phyloP scores from a whole-genome alignment of 306 rosid species.

The Vigna unguiculata region DNA sequence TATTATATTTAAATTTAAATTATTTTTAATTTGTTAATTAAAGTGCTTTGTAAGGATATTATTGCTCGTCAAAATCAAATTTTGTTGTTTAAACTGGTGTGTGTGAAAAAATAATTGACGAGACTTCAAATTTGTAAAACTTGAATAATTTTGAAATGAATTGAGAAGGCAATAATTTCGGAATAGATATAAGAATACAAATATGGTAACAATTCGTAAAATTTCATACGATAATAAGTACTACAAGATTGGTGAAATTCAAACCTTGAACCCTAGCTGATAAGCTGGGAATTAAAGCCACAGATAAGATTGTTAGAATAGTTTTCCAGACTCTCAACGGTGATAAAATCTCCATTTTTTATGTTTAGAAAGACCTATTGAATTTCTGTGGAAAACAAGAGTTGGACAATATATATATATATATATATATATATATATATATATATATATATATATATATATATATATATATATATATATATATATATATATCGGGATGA shows the following conservation, averaged over 20 bases:
- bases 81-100: too few species aligned
- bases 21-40: too few species aligned
- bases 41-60: too few species aligned
- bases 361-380: background rate
- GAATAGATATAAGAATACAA: background rate
- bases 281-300: background rate
- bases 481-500: too few species aligned
- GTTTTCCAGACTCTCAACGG: background rate
- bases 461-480: too few species aligned
- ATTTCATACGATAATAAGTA: too few species aligned
- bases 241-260: background rate
- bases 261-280: constrained; percentile 2
- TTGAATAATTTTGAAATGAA: background rate
- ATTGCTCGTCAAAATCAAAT: too few species aligned
- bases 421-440: too few species aligned
- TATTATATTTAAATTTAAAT: too few species aligned
- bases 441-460: too few species aligned
- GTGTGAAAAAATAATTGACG: too few species aligned
- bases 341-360: background rate
- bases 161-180: background rate
- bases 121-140: background rate
- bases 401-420: too few species aligned
- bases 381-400: background rate
- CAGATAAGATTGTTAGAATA: background rate
- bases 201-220: background rate